Conservation (phyloP, 116 monocot genomes). For the Iris pallida region DNA sequence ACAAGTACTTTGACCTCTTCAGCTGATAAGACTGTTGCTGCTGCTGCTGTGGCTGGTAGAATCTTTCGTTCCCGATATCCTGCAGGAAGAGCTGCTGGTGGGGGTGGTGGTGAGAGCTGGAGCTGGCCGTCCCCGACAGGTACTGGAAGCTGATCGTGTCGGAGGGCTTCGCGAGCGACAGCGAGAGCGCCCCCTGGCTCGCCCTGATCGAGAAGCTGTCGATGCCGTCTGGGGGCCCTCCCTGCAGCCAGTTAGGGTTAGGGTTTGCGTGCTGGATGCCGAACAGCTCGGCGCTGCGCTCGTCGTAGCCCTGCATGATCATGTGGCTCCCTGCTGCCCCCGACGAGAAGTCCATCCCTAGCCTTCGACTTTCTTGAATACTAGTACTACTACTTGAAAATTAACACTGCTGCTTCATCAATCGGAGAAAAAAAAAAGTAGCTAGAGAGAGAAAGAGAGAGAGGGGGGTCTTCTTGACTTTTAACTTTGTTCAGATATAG, state of each 20-base stretch:
- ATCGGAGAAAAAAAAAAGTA: not conserved
- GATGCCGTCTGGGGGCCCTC: not conserved
- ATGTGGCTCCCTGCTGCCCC: not conserved
- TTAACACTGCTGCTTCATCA: not conserved
- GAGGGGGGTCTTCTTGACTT: not conserved
- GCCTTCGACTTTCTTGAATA: not conserved
- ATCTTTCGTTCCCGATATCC: slow-evolving; percentile 10
- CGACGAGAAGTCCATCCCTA: slow-evolving; percentile 11
- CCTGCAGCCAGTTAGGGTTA: slow-evolving; percentile 1
- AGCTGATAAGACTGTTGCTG: slow-evolving; percentile 13
- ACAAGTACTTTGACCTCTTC: slow-evolving; percentile 56
- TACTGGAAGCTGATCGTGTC: not conserved
- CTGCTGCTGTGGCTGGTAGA: not conserved
- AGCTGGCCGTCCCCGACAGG: not conserved
- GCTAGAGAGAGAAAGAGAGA: not conserved
- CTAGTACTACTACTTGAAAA: not conserved
- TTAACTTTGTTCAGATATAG: slow-evolving; percentile 7
- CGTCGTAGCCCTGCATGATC: slow-evolving; percentile 5
- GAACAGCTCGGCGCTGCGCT: slow-evolving; percentile 2
- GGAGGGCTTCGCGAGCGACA: slow-evolving; percentile 9
- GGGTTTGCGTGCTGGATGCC: slow-evolving; percentile 7
- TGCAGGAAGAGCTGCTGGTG: slow-evolving; percentile 7
- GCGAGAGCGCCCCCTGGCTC: slow-evolving; percentile 1
- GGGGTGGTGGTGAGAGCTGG: not conserved
- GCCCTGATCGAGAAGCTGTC: not conserved